Conservation (phyloP, 2,329 filamentous ascomycete genomes). For the Ophiosphaerella korrae region DNA sequence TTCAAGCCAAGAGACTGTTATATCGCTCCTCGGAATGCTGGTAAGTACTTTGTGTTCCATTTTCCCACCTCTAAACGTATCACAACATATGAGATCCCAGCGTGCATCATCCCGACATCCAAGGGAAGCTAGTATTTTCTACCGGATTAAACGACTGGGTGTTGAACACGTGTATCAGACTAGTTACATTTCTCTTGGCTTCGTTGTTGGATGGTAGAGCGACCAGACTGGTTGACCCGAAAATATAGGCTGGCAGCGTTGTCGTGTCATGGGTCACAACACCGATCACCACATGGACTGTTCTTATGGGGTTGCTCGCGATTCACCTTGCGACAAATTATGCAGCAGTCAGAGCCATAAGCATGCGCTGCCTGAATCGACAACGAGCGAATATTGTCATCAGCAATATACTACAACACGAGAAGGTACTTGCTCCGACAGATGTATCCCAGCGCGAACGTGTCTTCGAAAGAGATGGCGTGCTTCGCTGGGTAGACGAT, state of each 20-base stretch:
- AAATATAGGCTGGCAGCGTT: constrained; percentile 68
- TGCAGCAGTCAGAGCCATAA: constrained; percentile 79
- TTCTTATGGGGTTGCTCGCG: constrained; percentile 72
- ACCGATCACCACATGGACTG: constrained; percentile 72
- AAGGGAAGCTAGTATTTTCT: not conserved
- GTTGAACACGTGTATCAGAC: constrained; percentile 4
- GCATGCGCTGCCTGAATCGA: constrained; percentile 82
- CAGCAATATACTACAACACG: constrained; percentile 50
- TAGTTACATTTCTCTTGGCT: constrained; percentile 2
- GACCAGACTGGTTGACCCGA: constrained; percentile 20
- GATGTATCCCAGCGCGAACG: constrained; percentile 66
- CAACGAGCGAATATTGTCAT: constrained; percentile 84
- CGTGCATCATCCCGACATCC: not conserved
- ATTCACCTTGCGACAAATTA: constrained; percentile 87
- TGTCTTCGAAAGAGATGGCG: constrained; percentile 67
- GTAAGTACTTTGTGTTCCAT: constrained; percentile 45
- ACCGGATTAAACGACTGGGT: not conserved
- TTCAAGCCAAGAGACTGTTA: constrained; percentile 91
- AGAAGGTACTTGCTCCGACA: constrained; percentile 63
- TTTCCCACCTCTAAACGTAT: not conserved
- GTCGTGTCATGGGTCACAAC: constrained; percentile 78
- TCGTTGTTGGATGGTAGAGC: constrained; percentile 2
- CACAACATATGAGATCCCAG: not conserved
- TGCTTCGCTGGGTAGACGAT: constrained; percentile 62
- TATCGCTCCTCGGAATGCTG: constrained; percentile 86